These are phyloP conservation scores for Entamoeba dispar DNA, from an alignment of 208 protist genomes.

Conservation along the genomic window DNA sequence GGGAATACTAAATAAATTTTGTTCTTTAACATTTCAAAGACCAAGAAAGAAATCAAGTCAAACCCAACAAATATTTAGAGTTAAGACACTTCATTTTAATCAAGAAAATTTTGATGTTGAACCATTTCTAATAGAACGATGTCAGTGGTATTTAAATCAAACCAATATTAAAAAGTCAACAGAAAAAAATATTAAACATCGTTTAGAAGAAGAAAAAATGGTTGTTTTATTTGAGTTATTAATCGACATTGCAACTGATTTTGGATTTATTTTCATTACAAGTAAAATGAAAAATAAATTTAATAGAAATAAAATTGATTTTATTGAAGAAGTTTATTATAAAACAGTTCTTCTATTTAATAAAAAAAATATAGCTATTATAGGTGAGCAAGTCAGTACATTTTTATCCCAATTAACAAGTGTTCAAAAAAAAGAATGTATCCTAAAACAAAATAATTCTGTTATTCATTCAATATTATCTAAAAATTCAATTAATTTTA, in stretches of 20 bases:
- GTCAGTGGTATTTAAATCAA: neutral
- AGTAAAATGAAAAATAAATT: neutral
- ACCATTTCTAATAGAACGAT: neutral
- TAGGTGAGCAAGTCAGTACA: neutral
- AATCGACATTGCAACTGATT: neutral
- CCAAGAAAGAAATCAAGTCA: neutral
- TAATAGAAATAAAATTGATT: neutral
- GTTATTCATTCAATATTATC: neutral
- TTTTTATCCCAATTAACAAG: neutral
- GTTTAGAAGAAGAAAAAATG: neutral
- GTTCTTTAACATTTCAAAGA: neutral
- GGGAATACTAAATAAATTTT: too few species aligned
- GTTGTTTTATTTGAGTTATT: neutral
- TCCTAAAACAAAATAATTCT: neutral
- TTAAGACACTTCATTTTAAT: neutral
- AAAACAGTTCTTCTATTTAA: neutral
- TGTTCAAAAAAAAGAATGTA: neutral
- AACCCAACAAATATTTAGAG: neutral
- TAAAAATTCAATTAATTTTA: neutral
- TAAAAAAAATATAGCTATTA: neutral
- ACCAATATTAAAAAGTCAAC: neutral
- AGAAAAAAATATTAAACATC: neutral
- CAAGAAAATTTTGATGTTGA: neutral
- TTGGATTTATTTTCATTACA: neutral
- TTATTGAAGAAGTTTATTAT: neutral